Base-by-base conservation (phyloP, 805 yeast species). In the Wickerhamiella allomyrinae region DNA sequence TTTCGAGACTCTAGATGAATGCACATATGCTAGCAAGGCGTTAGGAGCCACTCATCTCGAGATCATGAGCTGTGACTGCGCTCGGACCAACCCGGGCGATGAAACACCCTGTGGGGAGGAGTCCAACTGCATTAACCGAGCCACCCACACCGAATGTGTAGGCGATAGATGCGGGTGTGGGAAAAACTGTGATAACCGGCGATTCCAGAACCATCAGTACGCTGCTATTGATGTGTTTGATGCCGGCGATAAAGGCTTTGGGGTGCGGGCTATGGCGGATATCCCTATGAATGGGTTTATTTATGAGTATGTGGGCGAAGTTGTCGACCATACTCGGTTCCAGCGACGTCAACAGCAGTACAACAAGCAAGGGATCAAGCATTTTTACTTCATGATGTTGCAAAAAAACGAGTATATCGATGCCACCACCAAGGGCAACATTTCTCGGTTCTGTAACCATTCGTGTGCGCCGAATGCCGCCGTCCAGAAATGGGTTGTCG, bases 401-500 rank as follows among this genome's bases (percentile, higher is more conserved):
- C 91, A 85, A 53, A 82, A 78, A 58, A 86, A 85, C 46, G 89
- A 89, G 57, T 91, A 86, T 57, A 84, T 89, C 45, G 98, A 89
- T 61, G 98, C 98, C 38, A 89, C 97, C 1, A 70, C 70, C 39
- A 80, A 74, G 62, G 98, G 97, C 7, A 75, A 85, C 15, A 61
- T 89, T 43, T 95, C 94, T 2, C 69, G 98, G 44, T 91, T 87
- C 63, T 81, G 91, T 57, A 89, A 89, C 61, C 98, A 89, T 62
- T 84, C 95, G 17, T 89, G 98, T 60, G 77, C 74, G 54, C 98
- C 98, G 10, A 91, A 91, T 59, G 89, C 94, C 19, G 84, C 74
- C 53, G 95, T 89, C 34, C 95, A 89, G 60, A 89, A 89, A 65
- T 89, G 98, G 98, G 91, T 87, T 14, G 97, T 89, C 11, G 86